phyloP scores from a whole-genome alignment of 2,329 filamentous ascomycete species.

The Botrytis paeoniae region DNA sequence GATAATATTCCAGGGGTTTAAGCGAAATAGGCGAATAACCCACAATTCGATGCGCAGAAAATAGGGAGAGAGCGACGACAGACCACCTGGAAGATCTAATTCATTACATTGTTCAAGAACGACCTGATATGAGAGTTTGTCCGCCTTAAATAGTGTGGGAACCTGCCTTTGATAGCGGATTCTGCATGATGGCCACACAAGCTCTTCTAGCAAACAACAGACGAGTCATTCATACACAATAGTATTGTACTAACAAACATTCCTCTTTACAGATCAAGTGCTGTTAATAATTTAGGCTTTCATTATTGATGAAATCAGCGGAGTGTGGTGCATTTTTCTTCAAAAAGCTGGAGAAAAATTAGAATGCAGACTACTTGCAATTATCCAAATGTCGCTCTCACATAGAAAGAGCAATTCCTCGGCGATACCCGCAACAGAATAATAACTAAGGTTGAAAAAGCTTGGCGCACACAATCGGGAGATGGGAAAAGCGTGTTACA shows the following conservation, averaged over 20 bases:
- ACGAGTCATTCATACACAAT: not conserved
- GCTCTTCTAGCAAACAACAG: not conserved
- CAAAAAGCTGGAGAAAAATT: not conserved
- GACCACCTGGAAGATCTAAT: not conserved
- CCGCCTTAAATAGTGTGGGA: not conserved
- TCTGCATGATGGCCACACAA: not conserved
- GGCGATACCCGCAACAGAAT: fast-evolving
- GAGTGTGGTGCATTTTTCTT: not conserved
- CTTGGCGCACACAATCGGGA: fast-evolving
- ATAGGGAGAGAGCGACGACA: not conserved
- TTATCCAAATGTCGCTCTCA: not conserved
- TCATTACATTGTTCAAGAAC: fast-evolving
- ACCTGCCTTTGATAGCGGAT: not conserved
- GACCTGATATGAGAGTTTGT: not conserved
- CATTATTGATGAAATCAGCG: not conserved
- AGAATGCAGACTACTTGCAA: not conserved
- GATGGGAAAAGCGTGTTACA: not conserved
- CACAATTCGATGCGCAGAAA: not conserved
- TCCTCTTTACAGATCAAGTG: not conserved
- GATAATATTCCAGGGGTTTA: not conserved
- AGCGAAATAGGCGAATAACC: not conserved
- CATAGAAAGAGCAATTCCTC: fast-evolving
- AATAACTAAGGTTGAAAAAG: fast-evolving
- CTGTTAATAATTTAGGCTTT: not conserved
- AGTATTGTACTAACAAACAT: not conserved